Conservation (phyloP, 2,329 filamentous ascomycete species). For the Neobulgaria alba region DNA sequence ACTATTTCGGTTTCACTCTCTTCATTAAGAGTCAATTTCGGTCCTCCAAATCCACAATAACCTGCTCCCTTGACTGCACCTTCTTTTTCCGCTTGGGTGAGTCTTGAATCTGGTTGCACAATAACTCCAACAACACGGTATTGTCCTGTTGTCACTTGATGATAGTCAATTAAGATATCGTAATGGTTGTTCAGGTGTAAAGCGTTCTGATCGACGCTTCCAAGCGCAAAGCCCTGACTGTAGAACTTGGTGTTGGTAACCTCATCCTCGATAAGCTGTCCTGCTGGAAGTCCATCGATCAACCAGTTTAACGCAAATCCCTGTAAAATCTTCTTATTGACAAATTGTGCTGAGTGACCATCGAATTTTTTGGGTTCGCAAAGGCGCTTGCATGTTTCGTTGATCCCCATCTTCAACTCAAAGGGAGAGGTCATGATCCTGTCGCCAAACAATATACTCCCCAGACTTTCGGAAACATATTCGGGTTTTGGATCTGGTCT, state of each 20-base stretch:
- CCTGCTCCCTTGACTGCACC: conserved; percentile 33
- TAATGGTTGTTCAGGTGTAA: conserved; percentile 84
- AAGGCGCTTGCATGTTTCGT: conserved; percentile 78
- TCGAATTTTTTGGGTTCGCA: conserved; percentile 63
- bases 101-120: conserved; percentile 70
- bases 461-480: conserved; percentile 78
- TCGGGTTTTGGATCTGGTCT: conserved; percentile 66
- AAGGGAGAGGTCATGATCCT: conserved; percentile 96
- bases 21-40: conserved; percentile 56
- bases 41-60: conserved; percentile 51
- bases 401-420: conserved; percentile 74
- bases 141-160: conserved; percentile 63
- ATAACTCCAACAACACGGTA: conserved; percentile 87
- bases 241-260: conserved; percentile 74
- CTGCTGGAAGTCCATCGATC: conserved; percentile 86
- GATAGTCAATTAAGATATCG: conserved; percentile 88
- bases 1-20: conserved; percentile 57
- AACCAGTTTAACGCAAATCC: conserved; percentile 94
- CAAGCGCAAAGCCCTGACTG: conserved; percentile 82
- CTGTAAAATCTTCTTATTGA: conserved; percentile 73
- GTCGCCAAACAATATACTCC: conserved; percentile 95
- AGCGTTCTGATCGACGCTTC: conserved; percentile 48
- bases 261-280: conserved; percentile 70
- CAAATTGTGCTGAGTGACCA: conserved; percentile 61
- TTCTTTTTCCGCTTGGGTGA: conserved; percentile 40